Evolutionary conservation across 2,329 filamentous ascomycete genomes (phyloP).

Genomic region (Rachicladosporium sp.): DNA sequence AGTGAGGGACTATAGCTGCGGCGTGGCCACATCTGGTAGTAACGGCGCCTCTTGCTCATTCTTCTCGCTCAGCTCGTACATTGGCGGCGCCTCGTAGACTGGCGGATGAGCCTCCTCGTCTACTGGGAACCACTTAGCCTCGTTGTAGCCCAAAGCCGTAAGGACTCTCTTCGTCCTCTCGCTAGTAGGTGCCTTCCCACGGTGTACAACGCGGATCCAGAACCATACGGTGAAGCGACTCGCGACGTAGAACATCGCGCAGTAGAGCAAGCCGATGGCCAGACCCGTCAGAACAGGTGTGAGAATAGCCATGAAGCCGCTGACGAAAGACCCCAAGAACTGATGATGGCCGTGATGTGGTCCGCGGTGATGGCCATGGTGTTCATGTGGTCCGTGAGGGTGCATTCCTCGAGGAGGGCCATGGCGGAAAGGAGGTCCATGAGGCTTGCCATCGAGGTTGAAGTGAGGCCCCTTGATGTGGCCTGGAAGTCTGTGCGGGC

Average conservation of each 20-base stretch:
- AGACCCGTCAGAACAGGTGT: slow-evolving; percentile 58
- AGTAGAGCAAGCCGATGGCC: slow-evolving; percentile 44
- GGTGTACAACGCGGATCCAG: slow-evolving; percentile 43
- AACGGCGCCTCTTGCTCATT: slow-evolving; percentile 4
- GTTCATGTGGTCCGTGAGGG: too few species aligned
- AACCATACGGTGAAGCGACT: slow-evolving; percentile 42
- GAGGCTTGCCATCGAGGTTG: slow-evolving; percentile 11
- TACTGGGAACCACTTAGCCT: slow-evolving; percentile 3
- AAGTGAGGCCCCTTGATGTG: slow-evolving; percentile 17
- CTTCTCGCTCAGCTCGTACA: slow-evolving; percentile 16
- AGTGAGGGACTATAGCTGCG: too few species aligned
- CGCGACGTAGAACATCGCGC: too few species aligned
- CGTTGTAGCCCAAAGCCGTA: neutral
- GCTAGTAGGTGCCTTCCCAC: slow-evolving; percentile 21
- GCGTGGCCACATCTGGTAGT: too few species aligned
- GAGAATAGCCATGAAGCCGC: slow-evolving; percentile 48
- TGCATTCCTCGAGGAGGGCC: slow-evolving; percentile 11
- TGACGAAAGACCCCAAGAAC: slow-evolving; percentile 27
- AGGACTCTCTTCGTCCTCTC: slow-evolving; percentile 1
- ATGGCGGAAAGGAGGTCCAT: slow-evolving; percentile 16
- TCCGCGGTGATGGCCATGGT: slow-evolving; percentile 16
- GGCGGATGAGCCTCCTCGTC: slow-evolving; percentile 6
- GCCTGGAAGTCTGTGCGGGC: slow-evolving; percentile 12
- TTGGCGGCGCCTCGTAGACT: slow-evolving; percentile 14
- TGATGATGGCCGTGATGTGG: slow-evolving; percentile 25